Evolutionary conservation across 2,329 filamentous ascomycete genomes (phyloP), one percentile per base, ranked within the genome.

Genomic region (Xylariaceae sp.): DNA sequence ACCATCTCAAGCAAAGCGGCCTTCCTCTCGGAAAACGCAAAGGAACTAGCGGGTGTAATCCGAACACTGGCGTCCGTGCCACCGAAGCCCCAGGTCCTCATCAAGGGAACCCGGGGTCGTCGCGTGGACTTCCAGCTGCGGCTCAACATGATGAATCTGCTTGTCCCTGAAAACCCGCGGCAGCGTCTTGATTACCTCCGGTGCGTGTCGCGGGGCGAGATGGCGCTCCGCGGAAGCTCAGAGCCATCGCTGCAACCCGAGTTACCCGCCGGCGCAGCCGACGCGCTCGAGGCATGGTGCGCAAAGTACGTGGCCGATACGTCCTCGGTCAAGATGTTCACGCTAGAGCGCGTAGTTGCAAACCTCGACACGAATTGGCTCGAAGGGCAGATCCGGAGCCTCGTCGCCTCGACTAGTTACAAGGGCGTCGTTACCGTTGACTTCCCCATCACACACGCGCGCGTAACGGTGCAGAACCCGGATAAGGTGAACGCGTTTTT

Each of bases 291-390:
- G 37, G 72, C 68, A 41, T 78, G 75, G 74, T 74, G 70, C 45
- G 64, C 66, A 10, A 64, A 67, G 6, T 77, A 69, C 52, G 61
- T 75, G n/a, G 64, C 70, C 42, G 74, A 78, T 54, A 52, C 61
- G 23, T 65, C 68, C 7, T 51, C 60, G 6, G 65, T 73, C 56
- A 77, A 76, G 62, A 64, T 65, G 6, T 80, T 81, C 54, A 63
- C 66, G 7, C 64, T 80, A 6, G 73, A 78, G 52, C 68, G 77
- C 2, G 69, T 71, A 22, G 73, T 80, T 11, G 71, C 70, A 17
- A 80, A 81, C 55, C 66, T 79, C 47, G 76, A 80, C 55, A 69
- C 68, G n/a, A 63, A 63, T 43, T 79, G 76, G 69, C 60, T 80
- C 12, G 75, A 79, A 56, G 75, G 76, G 7, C 72, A 77, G 51